A percentile compares a stretch with the other conserved stretches of the same genome.
Evolutionary conservation across 2,329 filamentous ascomycete genomes (phyloP).

Genomic region (Pyrenochaeta sp.): DNA sequence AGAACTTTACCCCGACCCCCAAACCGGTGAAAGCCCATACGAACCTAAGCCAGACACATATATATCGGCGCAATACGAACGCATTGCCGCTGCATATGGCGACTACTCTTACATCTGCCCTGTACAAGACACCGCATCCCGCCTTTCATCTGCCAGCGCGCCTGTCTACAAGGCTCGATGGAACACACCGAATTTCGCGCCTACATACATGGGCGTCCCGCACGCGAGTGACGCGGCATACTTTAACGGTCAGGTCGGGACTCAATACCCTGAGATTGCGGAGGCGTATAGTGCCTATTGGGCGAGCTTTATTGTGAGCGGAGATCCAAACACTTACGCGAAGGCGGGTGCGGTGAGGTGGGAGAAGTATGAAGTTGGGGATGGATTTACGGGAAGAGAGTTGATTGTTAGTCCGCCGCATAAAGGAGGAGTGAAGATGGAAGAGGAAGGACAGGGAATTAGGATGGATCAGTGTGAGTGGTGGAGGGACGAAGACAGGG

Average conservation of each 20-base stretch:
- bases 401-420: constrained; percentile 34
- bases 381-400: constrained; percentile 19
- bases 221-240: constrained; percentile 43
- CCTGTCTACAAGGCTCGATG: constrained; percentile 48
- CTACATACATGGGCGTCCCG: constrained; percentile 40
- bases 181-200: constrained; percentile 43
- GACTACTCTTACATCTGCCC: constrained; percentile 50
- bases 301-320: constrained; percentile 47
- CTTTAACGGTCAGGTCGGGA: constrained; percentile 39
- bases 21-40: constrained; percentile 17
- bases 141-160: constrained; percentile 28
- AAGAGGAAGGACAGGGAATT: constrained; percentile 35
- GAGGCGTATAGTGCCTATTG: constrained; percentile 46
- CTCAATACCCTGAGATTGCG: constrained; percentile 40
- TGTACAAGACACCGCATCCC: constrained; percentile 42
- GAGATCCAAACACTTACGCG: constrained; percentile 43
- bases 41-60: constrained; percentile 48
- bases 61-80: constrained; percentile 55
- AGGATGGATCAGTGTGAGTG: constrained; percentile 42
- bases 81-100: constrained; percentile 53
- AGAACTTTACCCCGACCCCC: constrained; percentile 39
- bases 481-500: constrained; percentile 44
- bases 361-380: constrained; percentile 36
- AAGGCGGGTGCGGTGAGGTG: constrained; percentile 33
- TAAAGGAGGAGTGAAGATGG: constrained; percentile 35